These are phyloP conservation scores for Ogataea allantospora DNA, from an alignment of 805 yeast genomes.

Conservation along the genomic window DNA sequence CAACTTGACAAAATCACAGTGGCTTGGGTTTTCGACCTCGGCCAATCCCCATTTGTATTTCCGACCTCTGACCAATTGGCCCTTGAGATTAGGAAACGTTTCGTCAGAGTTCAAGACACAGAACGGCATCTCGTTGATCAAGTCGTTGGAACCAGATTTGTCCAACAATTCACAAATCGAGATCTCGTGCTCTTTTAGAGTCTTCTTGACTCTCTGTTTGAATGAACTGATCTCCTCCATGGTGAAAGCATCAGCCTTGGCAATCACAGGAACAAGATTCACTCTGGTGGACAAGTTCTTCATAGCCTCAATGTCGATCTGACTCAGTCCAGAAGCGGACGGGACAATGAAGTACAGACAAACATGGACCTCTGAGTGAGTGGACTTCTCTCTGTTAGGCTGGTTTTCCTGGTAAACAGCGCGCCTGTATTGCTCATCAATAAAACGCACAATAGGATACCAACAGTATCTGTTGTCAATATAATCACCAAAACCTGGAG, in stretches of 20 bases:
- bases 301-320: conserved; percentile 73
- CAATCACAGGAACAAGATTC: conserved; percentile 77
- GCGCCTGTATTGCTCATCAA: conserved; percentile 75
- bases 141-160: conserved; percentile 36
- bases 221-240: conserved; percentile 50
- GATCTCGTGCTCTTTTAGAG: conserved; percentile 55
- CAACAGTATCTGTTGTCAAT: conserved; percentile 66
- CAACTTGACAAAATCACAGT: conserved; percentile 72
- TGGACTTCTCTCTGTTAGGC: conserved; percentile 52
- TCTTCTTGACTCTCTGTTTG: conserved; percentile 51
- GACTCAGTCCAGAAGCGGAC: conserved; percentile 55
- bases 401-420: conserved; percentile 76
- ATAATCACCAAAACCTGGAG: conserved; percentile 74
- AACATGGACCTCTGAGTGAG: conserved; percentile 75
- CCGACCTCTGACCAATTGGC: conserved; percentile 64
- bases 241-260: conserved; percentile 77
- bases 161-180: conserved; percentile 50
- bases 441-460: conserved; percentile 65
- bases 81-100: conserved; percentile 40
- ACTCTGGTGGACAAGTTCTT: conserved; percentile 66
- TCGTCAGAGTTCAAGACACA: conserved; percentile 68
- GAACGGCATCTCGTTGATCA: conserved; percentile 57
- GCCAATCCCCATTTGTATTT: conserved; percentile 83
- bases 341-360: conserved; percentile 83
- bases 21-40: conserved; percentile 73